Conservation (phyloP, 306 rosid genomes). For the Vigna nakashimae region DNA sequence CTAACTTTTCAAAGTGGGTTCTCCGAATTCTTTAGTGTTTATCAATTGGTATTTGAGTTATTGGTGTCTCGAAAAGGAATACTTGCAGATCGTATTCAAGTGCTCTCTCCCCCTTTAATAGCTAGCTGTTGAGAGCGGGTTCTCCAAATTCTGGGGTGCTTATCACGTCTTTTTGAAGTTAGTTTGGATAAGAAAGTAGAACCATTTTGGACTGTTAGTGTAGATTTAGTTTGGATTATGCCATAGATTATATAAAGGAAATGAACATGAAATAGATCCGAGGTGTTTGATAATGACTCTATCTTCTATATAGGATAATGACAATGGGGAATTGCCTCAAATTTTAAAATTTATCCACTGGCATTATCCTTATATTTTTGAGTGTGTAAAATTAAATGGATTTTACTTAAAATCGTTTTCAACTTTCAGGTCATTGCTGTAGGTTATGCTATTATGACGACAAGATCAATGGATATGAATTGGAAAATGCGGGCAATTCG, state of each 20-base stretch:
- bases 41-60: no score
- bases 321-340: background rate
- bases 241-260: background rate
- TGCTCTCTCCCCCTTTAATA: no score
- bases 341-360: background rate
- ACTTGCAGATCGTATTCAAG: no score
- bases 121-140: no score
- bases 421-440: conserved; percentile 78
- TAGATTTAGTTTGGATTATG: background rate
- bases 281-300: background rate
- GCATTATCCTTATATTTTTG: conserved; percentile 11
- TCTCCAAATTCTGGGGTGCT: no score
- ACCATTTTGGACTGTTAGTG: background rate
- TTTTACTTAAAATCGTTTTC: conserved; percentile 42
- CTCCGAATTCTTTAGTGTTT: no score
- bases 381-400: background rate
- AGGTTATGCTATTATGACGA: conserved; percentile 81
- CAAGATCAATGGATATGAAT: conserved; percentile 67
- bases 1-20: no score
- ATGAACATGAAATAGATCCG: background rate
- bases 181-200: background rate
- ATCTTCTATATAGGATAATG: background rate
- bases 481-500: conserved; percentile 90
- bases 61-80: no score
- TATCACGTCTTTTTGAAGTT: background rate